phyloP scores from a whole-genome alignment of 768 basidiomycete genomes.

The Lactarius psammicola region DNA sequence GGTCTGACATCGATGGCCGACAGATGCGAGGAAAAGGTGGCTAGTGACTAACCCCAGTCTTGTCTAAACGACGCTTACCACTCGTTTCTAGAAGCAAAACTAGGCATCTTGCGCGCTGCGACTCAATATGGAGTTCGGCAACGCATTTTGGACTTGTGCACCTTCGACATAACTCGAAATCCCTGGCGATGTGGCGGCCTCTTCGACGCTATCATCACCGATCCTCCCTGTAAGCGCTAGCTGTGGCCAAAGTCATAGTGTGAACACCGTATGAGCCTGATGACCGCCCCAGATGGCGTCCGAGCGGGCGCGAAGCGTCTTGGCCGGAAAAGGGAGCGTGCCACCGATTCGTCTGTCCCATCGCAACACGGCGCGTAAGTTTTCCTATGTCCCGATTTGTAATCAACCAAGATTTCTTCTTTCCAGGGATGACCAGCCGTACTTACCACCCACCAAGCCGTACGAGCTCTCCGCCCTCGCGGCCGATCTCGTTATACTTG shows the following conservation, averaged over 20 bases:
- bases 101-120: slow-evolving; percentile 80
- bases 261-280: background rate
- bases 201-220: slow-evolving; percentile 93
- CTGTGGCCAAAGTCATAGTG: background rate
- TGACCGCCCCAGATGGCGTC: slow-evolving; percentile 70
- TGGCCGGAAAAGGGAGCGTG: slow-evolving; percentile 58
- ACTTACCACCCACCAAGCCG: slow-evolving; percentile 86
- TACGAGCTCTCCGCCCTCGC: slow-evolving; percentile 89
- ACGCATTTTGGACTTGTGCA: slow-evolving; percentile 78
- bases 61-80: background rate
- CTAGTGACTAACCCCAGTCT: background rate
- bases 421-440: slow-evolving; percentile 60
- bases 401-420: slow-evolving; percentile 5
- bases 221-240: slow-evolving; percentile 78
- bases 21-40: slow-evolving; percentile 94
- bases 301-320: slow-evolving; percentile 83
- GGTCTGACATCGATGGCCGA: slow-evolving; percentile 95
- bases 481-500: slow-evolving; percentile 73
- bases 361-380: slow-evolving; percentile 44
- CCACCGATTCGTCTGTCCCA: slow-evolving; percentile 31
- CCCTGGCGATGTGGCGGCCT: slow-evolving; percentile 87
- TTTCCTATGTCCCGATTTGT: background rate
- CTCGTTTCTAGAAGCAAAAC: slow-evolving; percentile 38
- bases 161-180: slow-evolving; percentile 89
- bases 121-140: slow-evolving; percentile 75